Base-by-base conservation (phyloP, 1,139 yeast species). In the Taphrina populina region DNA sequence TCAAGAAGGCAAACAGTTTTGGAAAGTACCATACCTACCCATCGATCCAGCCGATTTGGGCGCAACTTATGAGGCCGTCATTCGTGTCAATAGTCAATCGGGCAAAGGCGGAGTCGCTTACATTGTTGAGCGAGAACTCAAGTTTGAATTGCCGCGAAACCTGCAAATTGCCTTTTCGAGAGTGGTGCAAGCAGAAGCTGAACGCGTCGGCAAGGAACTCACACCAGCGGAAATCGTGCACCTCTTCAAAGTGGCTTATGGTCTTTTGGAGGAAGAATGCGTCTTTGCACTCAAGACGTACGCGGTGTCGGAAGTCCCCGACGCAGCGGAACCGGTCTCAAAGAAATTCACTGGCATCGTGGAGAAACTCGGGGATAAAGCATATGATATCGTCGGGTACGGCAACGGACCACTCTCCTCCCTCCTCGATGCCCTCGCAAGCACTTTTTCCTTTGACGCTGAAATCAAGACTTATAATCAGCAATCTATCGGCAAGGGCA, bases 31-130 rank as follows among this genome's bases (percentile, higher is more conserved):
- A 45, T 92, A 92, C 74, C 78, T 92, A 67, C 97, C 98, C 59
- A 78, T 92, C 71, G 98, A 92, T 72, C 98, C 98, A 64, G 79
- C 83, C 69, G 97, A 92, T 70, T 84, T 92, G 65, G 97, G 97
- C 59, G 83, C 97, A 73, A 90, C 87, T 58, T 92, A 92, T 72
- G 97, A 92, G 74, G 97, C 97, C 43, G 95, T 92, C 62, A 92
- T 92, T 67, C 82, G 98, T 71, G 97, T 92, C 71, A 92, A 92
- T 75, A 88, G 96, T 8, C 97, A 92, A 75, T 84, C 95, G 24
- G 98, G 98, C 67, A 92, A 92, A 74, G 97, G 97, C 68, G 97
- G 97, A 69, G 95, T 97, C 26, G 95, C 97, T 27, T 92, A 97
- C 96, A 85, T 92, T 63, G 84, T 92, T 66, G 78, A 88, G 66